A percentile compares a stretch with the other conserved stretches of the same genome.
Conservation (phyloP, 192 early-diverging fungal genomes). For the Coemansia sp. region DNA sequence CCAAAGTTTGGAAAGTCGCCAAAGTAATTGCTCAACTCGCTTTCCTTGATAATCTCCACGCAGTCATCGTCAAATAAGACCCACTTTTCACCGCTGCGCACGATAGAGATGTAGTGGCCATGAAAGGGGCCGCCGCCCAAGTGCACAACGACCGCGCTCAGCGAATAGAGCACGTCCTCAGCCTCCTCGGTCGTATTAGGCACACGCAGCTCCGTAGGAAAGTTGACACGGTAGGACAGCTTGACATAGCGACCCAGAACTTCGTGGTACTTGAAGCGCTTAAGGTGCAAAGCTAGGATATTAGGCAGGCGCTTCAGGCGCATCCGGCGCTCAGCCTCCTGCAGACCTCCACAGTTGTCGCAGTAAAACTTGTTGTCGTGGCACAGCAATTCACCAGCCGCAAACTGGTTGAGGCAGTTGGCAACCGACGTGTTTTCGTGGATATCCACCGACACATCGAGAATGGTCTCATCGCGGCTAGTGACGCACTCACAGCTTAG, state of each 20-base stretch:
- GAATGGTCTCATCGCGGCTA: conserved; percentile 88
- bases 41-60: conserved; percentile 81
- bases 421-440: conserved; percentile 95
- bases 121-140: conserved; percentile 94
- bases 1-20: conserved; percentile 72
- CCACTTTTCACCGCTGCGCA: conserved; percentile 86
- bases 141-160: conserved; percentile 91
- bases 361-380: conserved; percentile 99
- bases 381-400: conserved; percentile 90
- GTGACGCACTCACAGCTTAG: conserved; percentile 95
- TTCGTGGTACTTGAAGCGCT: conserved; percentile 98
- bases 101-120: conserved; percentile 94
- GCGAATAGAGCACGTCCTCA: conserved; percentile 81
- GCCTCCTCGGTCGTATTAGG: conserved; percentile 93
- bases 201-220: conserved; percentile 89
- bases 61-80: conserved; percentile 94
- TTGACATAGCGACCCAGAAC: conserved; percentile 88
- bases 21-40: conserved; percentile 77
- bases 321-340: conserved; percentile 98
- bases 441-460: conserved; percentile 96
- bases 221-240: conserved; percentile 90
- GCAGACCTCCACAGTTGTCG: conserved; percentile 88
- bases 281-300: conserved; percentile 91
- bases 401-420: conserved; percentile 92
- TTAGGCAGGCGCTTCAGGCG: conserved; percentile 92